Evolutionary conservation across 805 yeast genomes (phyloP).

Genomic region (Saturnispora kantuleensis): DNA sequence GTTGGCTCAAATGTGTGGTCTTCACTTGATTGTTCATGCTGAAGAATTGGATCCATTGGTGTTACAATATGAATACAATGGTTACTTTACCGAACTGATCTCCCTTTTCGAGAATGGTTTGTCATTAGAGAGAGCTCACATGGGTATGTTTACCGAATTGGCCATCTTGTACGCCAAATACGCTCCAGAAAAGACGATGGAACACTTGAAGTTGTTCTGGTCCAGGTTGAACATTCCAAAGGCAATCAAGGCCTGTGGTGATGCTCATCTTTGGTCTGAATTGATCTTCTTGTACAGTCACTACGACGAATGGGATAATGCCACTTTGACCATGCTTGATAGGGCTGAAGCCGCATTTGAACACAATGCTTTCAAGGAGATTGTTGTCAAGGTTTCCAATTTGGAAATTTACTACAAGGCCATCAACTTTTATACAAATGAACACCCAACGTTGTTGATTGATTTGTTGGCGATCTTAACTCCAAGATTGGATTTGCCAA

Average conservation of each 20-base stretch:
- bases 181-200: slow-evolving; percentile 84
- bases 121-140: slow-evolving; percentile 95
- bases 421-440: slow-evolving; percentile 83
- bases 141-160: slow-evolving; percentile 98
- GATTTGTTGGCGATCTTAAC: slow-evolving; percentile 78
- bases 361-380: slow-evolving; percentile 88
- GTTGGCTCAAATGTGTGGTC: slow-evolving; percentile 96
- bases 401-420: slow-evolving; percentile 96
- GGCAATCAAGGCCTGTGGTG: slow-evolving; percentile 88
- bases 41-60: slow-evolving; percentile 92
- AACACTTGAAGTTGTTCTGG: slow-evolving; percentile 96
- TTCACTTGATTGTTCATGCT: slow-evolving; percentile 93
- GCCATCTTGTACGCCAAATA: slow-evolving; percentile 87
- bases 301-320: slow-evolving; percentile 99
- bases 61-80: slow-evolving; percentile 74
- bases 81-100: slow-evolving; percentile 85
- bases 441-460: slow-evolving; percentile 83
- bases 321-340: slow-evolving; percentile 93
- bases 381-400: slow-evolving; percentile 88
- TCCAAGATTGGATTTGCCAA: slow-evolving; percentile 85
- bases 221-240: slow-evolving; percentile 96
- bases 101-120: slow-evolving; percentile 92
- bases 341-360: slow-evolving; percentile 88
- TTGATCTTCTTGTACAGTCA: slow-evolving; percentile 93
- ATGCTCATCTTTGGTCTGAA: slow-evolving; percentile 93